Evolutionary conservation across 495 filamentous ascomycete genomes (phyloP).

Genomic region (Pseudevernia furfuracea): DNA sequence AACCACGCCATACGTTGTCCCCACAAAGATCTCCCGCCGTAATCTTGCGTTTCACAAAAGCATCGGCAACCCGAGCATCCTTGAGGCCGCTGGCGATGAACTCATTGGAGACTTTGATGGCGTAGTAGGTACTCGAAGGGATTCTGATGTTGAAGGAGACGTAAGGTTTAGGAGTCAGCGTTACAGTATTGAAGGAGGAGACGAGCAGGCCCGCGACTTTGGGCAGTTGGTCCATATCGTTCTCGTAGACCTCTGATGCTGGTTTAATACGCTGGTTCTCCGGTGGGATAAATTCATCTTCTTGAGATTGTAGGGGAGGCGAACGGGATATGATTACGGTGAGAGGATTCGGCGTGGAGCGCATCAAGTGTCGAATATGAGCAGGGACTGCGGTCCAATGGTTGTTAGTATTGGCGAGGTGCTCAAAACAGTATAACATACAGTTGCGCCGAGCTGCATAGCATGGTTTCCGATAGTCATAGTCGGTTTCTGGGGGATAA

Average conservation of each 20-base stretch:
- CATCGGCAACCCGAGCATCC: conserved; percentile 35
- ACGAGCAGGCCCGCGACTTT: conserved; percentile 58
- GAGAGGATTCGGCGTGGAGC: conserved; percentile 11
- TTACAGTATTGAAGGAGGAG: conserved; percentile 74
- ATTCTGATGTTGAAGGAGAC: conserved; percentile 72
- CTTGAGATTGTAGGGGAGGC: background rate
- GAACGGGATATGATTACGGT: conserved; percentile 11
- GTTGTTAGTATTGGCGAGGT: background rate
- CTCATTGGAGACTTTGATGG: conserved; percentile 43
- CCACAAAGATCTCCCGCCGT: conserved; percentile 26
- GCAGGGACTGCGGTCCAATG: background rate
- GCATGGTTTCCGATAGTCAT: background rate
- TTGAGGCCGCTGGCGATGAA: conserved; percentile 33
- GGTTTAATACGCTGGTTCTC: background rate
- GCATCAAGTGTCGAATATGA: conserved; percentile 8
- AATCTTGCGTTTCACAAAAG: conserved; percentile 31
- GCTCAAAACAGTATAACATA: background rate
- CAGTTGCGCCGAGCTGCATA: conserved; percentile 1
- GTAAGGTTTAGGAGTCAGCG: conserved; percentile 55
- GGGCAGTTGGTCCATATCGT: conserved; percentile 32
- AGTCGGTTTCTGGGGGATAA: background rate
- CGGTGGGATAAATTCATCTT: background rate
- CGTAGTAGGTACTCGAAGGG: conserved; percentile 63
- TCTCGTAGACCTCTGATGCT: background rate
- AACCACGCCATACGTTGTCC: background rate